Evolutionary conservation across 169 alveolate species (phyloP), one percentile per base, ranked within the genome.

Genomic region (Plasmodium relictum): DNA sequence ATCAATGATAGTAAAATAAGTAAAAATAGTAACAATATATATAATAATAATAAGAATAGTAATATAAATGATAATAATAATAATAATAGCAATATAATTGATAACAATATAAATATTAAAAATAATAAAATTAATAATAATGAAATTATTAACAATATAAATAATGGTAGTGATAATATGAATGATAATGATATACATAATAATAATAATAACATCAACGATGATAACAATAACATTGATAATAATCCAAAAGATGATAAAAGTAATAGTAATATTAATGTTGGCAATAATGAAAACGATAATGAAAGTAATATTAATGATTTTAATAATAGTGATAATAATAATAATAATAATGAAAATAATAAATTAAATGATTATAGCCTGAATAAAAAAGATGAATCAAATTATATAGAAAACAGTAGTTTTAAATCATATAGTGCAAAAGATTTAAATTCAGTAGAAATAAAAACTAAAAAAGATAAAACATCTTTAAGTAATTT

Each of bases 401-500:
- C 22, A 45, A 41, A 20, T 9, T 8, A 65, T 9, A 16, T 39
- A 10, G 42, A 9, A 5, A 69, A 0, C 20, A 39, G 1, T 2
- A 69, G 9, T n/a, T 48, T 48, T 1, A 48, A n/a, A 0, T 61
- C 48, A 20, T 16, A 12, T 61, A 16, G 16, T n/a, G 42, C 6
- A 18, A 16, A 56, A 52, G 72, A 37, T 10, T 10, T 18, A n/a
- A 31, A 52, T 16, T 18, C n/a, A 37, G 22, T 14, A 16, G 39
- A 54, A 37, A 16, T 20, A 69, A 4, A 26, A 42, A 1, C 8
- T n/a, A 14, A 22, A 20, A 78, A 50, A 66, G 59, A 56, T 41
- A 50, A 50, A 61, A 44, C 12, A 50, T 22, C 26, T 42, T 37
- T 66, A 52, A 52, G 20, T n/a, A 72, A 63, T 50, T 26, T 58